Evolutionary conservation across 2,329 filamentous ascomycete genomes (phyloP).

Genomic region (Blastomyces gilchristii): DNA sequence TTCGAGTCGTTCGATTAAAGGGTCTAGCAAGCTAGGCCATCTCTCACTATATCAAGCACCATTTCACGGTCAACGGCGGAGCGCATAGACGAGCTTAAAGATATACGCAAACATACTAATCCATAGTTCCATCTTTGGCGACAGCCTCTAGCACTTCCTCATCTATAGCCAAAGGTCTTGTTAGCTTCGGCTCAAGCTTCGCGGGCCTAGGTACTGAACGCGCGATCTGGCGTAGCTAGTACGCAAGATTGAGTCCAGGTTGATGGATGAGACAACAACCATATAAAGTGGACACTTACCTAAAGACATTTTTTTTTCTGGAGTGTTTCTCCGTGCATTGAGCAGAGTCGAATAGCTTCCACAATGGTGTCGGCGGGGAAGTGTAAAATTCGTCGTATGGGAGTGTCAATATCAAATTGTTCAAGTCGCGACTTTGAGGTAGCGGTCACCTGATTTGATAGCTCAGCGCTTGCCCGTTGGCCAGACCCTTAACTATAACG

Average conservation of each 20-base stretch:
- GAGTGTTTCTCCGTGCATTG: not conserved
- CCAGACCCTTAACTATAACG: not conserved
- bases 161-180: constrained; percentile 23
- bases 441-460: not conserved
- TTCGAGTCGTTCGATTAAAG: constrained; percentile 59
- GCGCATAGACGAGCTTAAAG: not conserved
- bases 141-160: constrained; percentile 47
- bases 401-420: not conserved
- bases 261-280: not conserved
- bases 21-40: constrained; percentile 59
- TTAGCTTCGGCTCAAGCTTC: constrained; percentile 1
- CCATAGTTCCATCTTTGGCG: constrained; percentile 49
- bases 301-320: constrained; percentile 7
- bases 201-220: not conserved
- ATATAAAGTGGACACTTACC: constrained; percentile 2
- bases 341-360: not conserved
- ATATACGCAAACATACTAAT: constrained; percentile 39
- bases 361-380: not conserved
- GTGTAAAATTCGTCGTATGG: not conserved
- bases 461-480: not conserved
- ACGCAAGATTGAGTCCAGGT: not conserved
- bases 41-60: constrained; percentile 42
- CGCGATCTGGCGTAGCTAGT: not conserved
- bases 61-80: constrained; percentile 22
- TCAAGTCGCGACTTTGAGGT: not conserved